Evolutionary conservation across 1,284 basidiomycete species (phyloP).

Genomic region (Malassezia dermatis): DNA sequence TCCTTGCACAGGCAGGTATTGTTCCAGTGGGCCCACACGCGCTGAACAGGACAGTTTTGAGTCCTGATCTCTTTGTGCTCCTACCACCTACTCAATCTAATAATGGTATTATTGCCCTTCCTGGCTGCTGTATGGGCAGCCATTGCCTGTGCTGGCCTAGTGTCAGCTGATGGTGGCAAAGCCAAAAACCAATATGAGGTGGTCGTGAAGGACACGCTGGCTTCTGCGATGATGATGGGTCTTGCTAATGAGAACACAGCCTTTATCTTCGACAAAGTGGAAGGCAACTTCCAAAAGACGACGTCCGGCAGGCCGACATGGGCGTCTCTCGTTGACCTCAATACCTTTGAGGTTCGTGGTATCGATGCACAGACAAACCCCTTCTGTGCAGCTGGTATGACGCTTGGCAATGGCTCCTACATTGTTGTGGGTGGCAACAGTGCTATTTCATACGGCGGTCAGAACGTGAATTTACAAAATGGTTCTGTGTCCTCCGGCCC

Average conservation of each 20-base stretch:
- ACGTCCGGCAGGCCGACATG: constrained; percentile 32
- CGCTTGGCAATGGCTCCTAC: constrained; percentile 48
- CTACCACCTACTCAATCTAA: neutral
- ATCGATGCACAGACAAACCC: constrained; percentile 46
- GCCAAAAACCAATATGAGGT: constrained; percentile 29
- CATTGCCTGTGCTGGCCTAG: neutral
- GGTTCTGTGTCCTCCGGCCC: constrained; percentile 7
- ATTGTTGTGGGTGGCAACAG: constrained; percentile 48
- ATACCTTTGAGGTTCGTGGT: constrained; percentile 30
- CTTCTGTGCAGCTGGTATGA: constrained; percentile 48
- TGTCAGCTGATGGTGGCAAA: neutral
- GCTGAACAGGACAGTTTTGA: neutral
- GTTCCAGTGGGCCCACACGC: neutral
- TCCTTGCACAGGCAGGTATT: neutral
- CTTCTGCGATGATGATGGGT: constrained; percentile 48
- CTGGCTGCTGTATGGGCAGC: neutral
- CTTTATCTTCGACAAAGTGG: constrained; percentile 49
- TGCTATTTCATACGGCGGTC: constrained; percentile 43
- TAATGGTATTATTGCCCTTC: neutral
- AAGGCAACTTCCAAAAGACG: constrained; percentile 41
- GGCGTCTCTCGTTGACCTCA: constrained; percentile 35
- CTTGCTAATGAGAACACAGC: constrained; percentile 42
- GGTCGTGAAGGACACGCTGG: constrained; percentile 34
- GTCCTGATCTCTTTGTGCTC: neutral
- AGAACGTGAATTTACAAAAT: constrained; percentile 4